Percentiles rank a stretch among this genome's conserved stretches.
phyloP scores from a whole-genome alignment of 768 basidiomycete genomes.

The Podaxis pistillaris region DNA sequence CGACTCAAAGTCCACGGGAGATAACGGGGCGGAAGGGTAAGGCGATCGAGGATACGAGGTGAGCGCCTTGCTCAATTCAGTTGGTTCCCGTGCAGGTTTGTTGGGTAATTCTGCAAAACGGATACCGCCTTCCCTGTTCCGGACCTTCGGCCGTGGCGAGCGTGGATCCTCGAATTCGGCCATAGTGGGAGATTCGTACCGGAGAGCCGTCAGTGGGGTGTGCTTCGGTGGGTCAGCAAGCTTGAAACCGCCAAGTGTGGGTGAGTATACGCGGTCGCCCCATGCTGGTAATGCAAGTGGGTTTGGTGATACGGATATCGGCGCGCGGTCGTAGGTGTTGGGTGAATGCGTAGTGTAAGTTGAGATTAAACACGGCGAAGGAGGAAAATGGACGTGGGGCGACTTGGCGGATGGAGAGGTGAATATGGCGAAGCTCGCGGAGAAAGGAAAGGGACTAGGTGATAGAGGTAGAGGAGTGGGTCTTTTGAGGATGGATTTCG shows the following conservation, averaged over 20 bases:
- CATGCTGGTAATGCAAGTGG: constrained; percentile 52
- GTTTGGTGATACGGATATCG: constrained; percentile 61
- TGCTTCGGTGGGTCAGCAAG: constrained; percentile 31
- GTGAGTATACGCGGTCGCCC: constrained; percentile 45
- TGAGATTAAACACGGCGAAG: constrained; percentile 54
- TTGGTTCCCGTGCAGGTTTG: constrained; percentile 18
- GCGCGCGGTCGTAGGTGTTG: constrained; percentile 59
- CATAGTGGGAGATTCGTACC: constrained; percentile 25
- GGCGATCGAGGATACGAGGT: constrained; percentile 40
- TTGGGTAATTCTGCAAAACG: constrained; percentile 25
- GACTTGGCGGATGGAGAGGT: constrained; percentile 33
- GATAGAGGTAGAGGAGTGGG: constrained; percentile 37
- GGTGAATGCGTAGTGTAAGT: constrained; percentile 60
- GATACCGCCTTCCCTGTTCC: constrained; percentile 19
- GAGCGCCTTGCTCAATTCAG: constrained; percentile 28
- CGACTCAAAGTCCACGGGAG: constrained; percentile 17
- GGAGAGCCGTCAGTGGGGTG: constrained; percentile 8
- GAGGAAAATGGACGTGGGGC: constrained; percentile 66
- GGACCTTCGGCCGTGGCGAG: constrained; percentile 30
- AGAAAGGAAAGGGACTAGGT: constrained; percentile 28
- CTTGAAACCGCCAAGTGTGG: constrained; percentile 33
- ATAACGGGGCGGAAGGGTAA: constrained; percentile 35
- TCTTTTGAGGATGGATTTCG: constrained; percentile 41
- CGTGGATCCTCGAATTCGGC: constrained; percentile 36
- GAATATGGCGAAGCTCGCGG: constrained; percentile 31